phyloP scores from a whole-genome alignment of 23 red algal genomes.

The Pyropia yezoensis region DNA sequence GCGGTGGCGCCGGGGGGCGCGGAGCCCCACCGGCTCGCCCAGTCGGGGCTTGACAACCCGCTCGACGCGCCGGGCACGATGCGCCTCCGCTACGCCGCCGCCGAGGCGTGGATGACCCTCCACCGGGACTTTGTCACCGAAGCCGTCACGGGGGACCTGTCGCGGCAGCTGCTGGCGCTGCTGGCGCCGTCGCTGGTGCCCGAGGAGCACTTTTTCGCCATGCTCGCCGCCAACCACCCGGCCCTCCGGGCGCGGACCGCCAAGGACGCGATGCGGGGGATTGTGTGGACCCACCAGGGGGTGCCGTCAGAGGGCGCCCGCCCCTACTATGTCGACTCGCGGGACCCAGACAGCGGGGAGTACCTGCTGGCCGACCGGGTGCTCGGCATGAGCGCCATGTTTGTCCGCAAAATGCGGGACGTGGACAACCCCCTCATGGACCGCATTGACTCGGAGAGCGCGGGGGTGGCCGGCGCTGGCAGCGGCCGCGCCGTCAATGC shows the following conservation, averaged over 20 bases:
- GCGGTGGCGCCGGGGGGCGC: conserved; percentile 1
- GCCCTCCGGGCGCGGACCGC: not conserved
- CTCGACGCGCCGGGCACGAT: not conserved
- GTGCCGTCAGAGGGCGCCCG: not conserved
- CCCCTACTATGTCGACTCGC: not conserved
- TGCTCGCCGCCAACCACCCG: conserved; percentile 12
- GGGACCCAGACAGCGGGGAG: conserved; percentile 1
- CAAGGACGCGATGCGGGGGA: conserved; percentile 1
- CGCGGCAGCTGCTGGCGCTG: not conserved
- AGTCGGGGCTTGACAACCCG: not conserved
- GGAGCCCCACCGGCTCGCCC: not conserved
- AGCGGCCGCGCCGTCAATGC: too few relatives aligned
- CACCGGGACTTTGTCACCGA: not conserved
- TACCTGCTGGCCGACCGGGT: not conserved
- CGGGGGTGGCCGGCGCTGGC: too few relatives aligned
- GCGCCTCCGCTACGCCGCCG: conserved; percentile 1
- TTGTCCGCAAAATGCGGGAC: conserved; percentile 7
- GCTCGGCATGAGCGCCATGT: not conserved
- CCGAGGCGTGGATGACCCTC: conserved; percentile 18
- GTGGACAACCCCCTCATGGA: conserved; percentile 8
- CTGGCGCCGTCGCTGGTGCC: conserved; percentile 2
- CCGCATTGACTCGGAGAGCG: conserved; percentile 4
- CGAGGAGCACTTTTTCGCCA: conserved; percentile 17
- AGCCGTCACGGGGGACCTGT: not conserved
- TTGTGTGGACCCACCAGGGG: conserved; percentile 1